These are phyloP conservation scores for Auricularia cornea DNA, from an alignment of 768 basidiomycete genomes.

Conservation along the genomic window DNA sequence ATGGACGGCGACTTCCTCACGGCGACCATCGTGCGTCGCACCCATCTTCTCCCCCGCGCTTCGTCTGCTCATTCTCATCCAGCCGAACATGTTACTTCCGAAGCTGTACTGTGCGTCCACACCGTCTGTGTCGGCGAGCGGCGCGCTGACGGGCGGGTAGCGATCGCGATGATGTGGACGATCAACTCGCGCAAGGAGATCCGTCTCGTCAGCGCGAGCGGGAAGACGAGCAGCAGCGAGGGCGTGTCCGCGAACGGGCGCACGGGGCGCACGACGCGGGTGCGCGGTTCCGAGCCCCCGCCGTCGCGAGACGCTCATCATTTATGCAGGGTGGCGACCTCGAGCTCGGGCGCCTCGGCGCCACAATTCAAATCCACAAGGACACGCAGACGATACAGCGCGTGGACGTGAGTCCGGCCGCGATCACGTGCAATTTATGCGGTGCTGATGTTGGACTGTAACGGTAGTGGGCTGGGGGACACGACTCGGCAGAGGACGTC, in stretches of 20 bases:
- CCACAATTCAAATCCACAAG: not conserved
- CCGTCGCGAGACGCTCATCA: no score
- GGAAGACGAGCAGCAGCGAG: not conserved
- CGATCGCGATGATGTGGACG: not conserved
- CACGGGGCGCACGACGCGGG: not conserved
- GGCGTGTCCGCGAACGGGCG: not conserved
- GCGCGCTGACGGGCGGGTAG: not conserved
- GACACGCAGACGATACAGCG: not conserved
- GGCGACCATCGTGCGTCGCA: not conserved
- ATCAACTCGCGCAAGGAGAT: not conserved
- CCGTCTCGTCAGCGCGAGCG: not conserved
- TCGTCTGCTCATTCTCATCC: no score
- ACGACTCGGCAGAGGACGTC: not conserved
- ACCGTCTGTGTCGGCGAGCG: no score
- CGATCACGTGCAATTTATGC: no score
- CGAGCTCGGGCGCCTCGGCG: not conserved
- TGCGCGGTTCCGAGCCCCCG: not conserved
- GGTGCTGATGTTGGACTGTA: no score
- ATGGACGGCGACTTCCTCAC: not conserved
- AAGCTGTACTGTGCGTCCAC: not conserved
- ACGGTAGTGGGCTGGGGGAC: not conserved
- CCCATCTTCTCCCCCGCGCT: no score
- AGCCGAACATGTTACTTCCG: not conserved
- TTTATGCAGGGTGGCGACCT: not conserved
- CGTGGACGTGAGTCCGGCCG: not conserved